These are phyloP conservation scores for Allium cepa DNA, from an alignment of 106 monocot genomes.

Conservation along the genomic window DNA sequence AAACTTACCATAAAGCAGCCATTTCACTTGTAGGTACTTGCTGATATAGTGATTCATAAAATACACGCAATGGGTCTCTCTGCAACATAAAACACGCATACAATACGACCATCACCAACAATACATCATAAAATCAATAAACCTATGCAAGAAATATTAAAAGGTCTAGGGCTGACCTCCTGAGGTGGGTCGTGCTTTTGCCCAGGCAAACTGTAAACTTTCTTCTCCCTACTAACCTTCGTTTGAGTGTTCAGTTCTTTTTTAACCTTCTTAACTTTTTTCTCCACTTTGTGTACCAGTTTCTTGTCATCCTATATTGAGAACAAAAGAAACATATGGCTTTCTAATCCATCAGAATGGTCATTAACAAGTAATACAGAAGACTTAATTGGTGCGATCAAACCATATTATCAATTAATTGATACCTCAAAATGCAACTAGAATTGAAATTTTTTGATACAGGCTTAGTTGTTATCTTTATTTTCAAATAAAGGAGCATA, in stretches of 20 bases:
- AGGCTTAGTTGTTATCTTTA: too few relatives aligned
- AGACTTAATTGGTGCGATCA: too few relatives aligned
- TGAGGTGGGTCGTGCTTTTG: constrained; percentile 87
- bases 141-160: not conserved
- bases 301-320: too few relatives aligned
- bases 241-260: constrained; percentile 4
- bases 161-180: constrained; percentile 26
- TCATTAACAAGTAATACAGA: too few relatives aligned
- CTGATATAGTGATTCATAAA: constrained; percentile 75
- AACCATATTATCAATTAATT: too few relatives aligned
- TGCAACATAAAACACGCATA: constrained; percentile 19
- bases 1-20: constrained; percentile 69
- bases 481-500: too few relatives aligned
- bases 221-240: constrained; percentile 47
- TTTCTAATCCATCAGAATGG: too few relatives aligned
- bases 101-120: not conserved
- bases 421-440: too few relatives aligned
- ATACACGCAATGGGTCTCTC: constrained; percentile 91
- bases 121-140: too few relatives aligned
- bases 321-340: too few relatives aligned
- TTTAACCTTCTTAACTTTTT: constrained; percentile 5
- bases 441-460: too few relatives aligned
- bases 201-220: constrained; percentile 71
- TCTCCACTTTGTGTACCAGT: not conserved
- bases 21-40: constrained; percentile 85